phyloP scores from a whole-genome alignment of 2,329 filamentous ascomycete genomes.

The Massarina eburnea region DNA sequence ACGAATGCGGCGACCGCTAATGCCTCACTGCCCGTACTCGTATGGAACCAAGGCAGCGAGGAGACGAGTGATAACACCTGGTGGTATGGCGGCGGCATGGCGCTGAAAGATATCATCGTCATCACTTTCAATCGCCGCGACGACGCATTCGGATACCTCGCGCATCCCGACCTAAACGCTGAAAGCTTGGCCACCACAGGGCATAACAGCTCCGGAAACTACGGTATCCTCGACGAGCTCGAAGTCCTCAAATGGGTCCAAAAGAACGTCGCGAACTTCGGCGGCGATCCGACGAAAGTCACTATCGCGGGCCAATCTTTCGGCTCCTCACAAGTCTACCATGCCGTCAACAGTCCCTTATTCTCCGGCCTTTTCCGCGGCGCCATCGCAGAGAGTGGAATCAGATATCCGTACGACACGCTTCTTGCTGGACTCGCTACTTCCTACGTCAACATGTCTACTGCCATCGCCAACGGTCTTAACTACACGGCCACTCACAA shows the following conservation, averaged over 20 bases:
- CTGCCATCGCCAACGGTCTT: no score
- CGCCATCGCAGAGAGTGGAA: conserved; percentile 36
- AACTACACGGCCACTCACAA: no score
- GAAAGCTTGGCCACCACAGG: not conserved
- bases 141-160: conserved; percentile 57
- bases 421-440: not conserved
- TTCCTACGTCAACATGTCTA: not conserved
- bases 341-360: conserved; percentile 40
- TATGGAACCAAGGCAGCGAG: conserved; percentile 56
- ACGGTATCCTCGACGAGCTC: not conserved
- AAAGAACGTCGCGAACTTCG: conserved; percentile 2
- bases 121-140: conserved; percentile 61
- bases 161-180: conserved; percentile 39
- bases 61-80: conserved; percentile 47
- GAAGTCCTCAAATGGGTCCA: conserved; percentile 2
- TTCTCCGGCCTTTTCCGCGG: conserved; percentile 46
- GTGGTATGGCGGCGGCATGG: conserved; percentile 55
- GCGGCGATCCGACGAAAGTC: not conserved
- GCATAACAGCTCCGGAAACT: conserved; percentile 25
- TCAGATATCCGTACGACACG: conserved; percentile 1
- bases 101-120: conserved; percentile 58
- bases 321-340: not conserved
- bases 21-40: conserved; percentile 46
- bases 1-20: conserved; percentile 38
- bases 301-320: not conserved